These are phyloP conservation scores for Colletotrichum cuscutae DNA, from an alignment of 2,329 filamentous ascomycete species.

Conservation along the genomic window DNA sequence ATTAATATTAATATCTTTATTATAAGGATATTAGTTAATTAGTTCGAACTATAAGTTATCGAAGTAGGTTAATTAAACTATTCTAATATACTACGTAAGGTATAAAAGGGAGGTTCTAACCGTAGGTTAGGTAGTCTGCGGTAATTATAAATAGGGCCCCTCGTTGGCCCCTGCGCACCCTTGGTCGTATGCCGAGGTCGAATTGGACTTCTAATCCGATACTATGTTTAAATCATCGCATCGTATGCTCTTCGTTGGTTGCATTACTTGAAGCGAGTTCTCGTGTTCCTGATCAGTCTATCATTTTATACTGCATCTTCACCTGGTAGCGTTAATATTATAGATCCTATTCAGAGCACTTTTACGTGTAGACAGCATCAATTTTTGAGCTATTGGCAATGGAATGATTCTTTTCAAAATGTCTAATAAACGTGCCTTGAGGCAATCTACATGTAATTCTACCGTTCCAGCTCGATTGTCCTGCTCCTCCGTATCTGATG, in stretches of 20 bases:
- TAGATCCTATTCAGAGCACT: background rate
- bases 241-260: background rate
- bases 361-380: background rate
- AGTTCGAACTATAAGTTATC: no score
- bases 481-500: constrained; percentile 19
- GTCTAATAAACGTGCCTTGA: background rate
- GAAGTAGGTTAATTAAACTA: no score
- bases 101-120: no score
- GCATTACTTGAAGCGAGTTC: background rate
- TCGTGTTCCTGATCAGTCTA: background rate
- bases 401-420: background rate
- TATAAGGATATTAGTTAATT: no score
- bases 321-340: background rate
- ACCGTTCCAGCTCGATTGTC: background rate
- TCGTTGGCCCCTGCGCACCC: no score
- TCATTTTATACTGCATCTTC: background rate
- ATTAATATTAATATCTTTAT: no score
- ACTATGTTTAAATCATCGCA: background rate
- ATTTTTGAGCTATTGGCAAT: background rate
- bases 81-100: no score
- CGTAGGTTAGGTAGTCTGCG: no score
- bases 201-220: no score
- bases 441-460: background rate
- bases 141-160: no score
- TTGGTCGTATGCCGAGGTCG: no score